These are phyloP conservation scores for Omphalea diandra DNA, from an alignment of 441 rosid species.

Conservation along the genomic window DNA sequence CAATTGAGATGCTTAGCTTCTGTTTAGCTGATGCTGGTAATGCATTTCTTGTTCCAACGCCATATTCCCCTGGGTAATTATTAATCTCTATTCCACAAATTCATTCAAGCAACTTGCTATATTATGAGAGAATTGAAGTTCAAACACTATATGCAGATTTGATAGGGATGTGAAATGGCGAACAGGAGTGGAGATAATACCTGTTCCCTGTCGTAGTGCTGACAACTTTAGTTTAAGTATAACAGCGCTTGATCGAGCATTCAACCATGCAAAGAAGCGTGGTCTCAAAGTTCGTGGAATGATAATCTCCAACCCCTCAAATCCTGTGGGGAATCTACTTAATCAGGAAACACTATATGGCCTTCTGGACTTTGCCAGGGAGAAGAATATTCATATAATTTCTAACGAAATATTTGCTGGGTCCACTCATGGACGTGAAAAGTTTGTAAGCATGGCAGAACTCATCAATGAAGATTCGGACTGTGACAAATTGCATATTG, in stretches of 20 bases:
- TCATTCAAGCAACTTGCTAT: conserved; percentile 11
- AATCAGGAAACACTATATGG: conserved; percentile 56
- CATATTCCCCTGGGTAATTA: conserved; percentile 81
- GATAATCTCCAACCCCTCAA: conserved; percentile 73
- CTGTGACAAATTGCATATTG: conserved; percentile 65
- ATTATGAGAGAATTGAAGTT: conserved; percentile 27
- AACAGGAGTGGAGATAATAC: conserved; percentile 83
- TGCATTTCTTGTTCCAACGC: conserved; percentile 79
- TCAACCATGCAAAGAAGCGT: conserved; percentile 84
- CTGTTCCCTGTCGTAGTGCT: conserved; percentile 79
- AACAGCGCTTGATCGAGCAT: conserved; percentile 77
- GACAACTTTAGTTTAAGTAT: conserved; percentile 64
- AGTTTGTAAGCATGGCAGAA: conserved; percentile 77
- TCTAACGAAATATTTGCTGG: conserved; percentile 73
- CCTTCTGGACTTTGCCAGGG: conserved; percentile 79
- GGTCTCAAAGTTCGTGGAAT: conserved; percentile 75
- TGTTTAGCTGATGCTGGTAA: conserved; percentile 92
- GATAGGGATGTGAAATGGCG: conserved; percentile 88
- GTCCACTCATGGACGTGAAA: conserved; percentile 51
- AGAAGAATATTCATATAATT: conserved; percentile 78
- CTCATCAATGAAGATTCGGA: conserved; percentile 65
- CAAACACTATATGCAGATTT: conserved; percentile 46
- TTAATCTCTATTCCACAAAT: conserved; percentile 4
- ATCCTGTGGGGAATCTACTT: conserved; percentile 67
- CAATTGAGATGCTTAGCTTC: conserved; percentile 75